phyloP scores from a whole-genome alignment of 2,329 filamentous ascomycete species.

The Camptophora hylomeconis region DNA sequence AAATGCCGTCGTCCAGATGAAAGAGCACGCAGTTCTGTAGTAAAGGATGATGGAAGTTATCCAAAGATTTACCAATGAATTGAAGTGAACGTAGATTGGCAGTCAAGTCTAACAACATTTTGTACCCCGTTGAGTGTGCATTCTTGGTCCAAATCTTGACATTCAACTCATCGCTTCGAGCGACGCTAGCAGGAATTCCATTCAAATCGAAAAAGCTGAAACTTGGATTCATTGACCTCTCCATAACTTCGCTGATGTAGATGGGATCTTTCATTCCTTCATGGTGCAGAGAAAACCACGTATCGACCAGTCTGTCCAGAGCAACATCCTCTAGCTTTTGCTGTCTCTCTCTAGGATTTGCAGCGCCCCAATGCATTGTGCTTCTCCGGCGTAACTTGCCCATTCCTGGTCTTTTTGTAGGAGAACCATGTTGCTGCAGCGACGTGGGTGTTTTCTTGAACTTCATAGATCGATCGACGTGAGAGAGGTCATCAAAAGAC shows the following conservation, averaged over 20 bases:
- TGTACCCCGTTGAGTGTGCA: constrained; percentile 38
- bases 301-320: constrained; percentile 62
- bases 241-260: constrained; percentile 76
- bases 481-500: constrained; percentile 41
- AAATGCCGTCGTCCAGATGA: constrained; percentile 74
- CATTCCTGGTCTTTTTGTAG: constrained; percentile 22
- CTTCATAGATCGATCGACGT: constrained; percentile 6
- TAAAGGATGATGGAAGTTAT: constrained; percentile 55
- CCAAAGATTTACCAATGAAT: constrained; percentile 57
- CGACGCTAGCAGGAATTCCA: constrained; percentile 47
- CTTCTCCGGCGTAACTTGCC: constrained; percentile 39
- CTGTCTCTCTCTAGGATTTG: constrained; percentile 50
- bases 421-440: constrained; percentile 13
- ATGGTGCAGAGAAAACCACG: constrained; percentile 76
- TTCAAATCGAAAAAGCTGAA: constrained; percentile 75
- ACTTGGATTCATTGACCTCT: constrained; percentile 77
- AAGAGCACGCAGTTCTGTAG: constrained; percentile 75
- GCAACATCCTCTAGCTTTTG: constrained; percentile 62
- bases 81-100: constrained; percentile 61
- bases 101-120: constrained; percentile 59
- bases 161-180: constrained; percentile 50
- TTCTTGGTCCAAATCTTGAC: constrained; percentile 63
- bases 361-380: constrained; percentile 50
- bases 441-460: constrained; percentile 11
- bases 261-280: constrained; percentile 54